Conservation (phyloP, 805 yeast species). For the Kuraishia borneana region DNA sequence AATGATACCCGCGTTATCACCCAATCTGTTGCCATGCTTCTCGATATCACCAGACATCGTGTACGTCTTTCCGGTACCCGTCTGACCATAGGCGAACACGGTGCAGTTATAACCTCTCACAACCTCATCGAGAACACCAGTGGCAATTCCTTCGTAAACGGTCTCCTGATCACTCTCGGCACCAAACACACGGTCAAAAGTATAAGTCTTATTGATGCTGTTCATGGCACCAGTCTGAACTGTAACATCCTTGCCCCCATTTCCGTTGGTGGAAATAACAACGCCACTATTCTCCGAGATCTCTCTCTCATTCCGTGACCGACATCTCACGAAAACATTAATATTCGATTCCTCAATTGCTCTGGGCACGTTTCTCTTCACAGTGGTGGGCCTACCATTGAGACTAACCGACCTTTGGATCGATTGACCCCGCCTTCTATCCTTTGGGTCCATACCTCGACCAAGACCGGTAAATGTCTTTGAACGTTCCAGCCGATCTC, state of each 20-base stretch:
- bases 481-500: too few relatives aligned
- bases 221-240: conserved; percentile 28
- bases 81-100: conserved; percentile 67
- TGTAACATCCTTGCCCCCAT: conserved; percentile 34
- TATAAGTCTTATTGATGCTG: conserved; percentile 38
- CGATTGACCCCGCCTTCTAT: too few relatives aligned
- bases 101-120: conserved; percentile 73
- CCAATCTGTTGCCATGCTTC: conserved; percentile 17
- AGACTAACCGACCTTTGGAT: neutral
- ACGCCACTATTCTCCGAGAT: conserved; percentile 46
- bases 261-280: conserved; percentile 41
- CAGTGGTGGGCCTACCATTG: neutral
- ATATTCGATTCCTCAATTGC: conserved; percentile 28
- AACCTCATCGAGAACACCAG: conserved; percentile 54
- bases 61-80: conserved; percentile 83
- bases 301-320: conserved; percentile 51
- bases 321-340: conserved; percentile 52
- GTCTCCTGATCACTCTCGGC: conserved; percentile 65
- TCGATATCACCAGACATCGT: conserved; percentile 65
- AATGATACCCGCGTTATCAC: conserved; percentile 49
- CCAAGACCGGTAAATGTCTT: too few relatives aligned
- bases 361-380: neutral
- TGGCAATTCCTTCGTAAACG: conserved; percentile 58
- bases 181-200: conserved; percentile 75
- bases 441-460: too few relatives aligned